Conservation (phyloP, 257 asterid genomes). For the Paulownia fortunei region DNA sequence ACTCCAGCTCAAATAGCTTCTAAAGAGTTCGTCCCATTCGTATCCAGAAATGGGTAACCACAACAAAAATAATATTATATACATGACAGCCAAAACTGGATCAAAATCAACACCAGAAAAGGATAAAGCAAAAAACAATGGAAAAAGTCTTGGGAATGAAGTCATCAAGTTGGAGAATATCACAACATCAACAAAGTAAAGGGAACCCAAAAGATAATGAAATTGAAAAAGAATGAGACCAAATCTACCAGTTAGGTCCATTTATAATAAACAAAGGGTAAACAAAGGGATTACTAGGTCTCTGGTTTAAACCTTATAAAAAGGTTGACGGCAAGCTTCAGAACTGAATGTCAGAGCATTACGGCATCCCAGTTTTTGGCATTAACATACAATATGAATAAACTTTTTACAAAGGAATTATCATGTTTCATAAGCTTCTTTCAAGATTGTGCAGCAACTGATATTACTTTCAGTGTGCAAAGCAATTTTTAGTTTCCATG, state of each 20-base stretch:
- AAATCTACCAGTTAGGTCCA: no score
- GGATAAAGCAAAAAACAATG: no score
- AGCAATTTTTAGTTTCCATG: background rate
- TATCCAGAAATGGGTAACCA: background rate
- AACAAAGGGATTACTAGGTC: no score
- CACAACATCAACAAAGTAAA: no score
- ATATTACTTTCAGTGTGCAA: background rate
- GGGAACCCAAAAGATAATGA: no score
- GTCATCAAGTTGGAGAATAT: no score
- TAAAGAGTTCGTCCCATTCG: background rate
- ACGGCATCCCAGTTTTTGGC: background rate
- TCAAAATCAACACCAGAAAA: background rate
- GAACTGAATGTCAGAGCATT: background rate
- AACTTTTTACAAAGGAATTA: no score
- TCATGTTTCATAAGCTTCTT: conserved; percentile 11
- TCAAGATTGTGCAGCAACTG: background rate
- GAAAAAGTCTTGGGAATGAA: no score
- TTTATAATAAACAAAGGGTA: no score
- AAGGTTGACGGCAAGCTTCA: background rate
- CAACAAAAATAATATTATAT: background rate
- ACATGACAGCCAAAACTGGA: no score
- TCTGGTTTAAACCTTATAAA: background rate
- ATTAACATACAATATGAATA: no score
- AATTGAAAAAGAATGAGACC: no score
- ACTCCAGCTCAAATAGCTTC: background rate